A percentile compares a stretch with the other conserved stretches of the same genome.
phyloP scores from a whole-genome alignment of 2,329 filamentous ascomycete genomes.

The Sporothrix protearum region DNA sequence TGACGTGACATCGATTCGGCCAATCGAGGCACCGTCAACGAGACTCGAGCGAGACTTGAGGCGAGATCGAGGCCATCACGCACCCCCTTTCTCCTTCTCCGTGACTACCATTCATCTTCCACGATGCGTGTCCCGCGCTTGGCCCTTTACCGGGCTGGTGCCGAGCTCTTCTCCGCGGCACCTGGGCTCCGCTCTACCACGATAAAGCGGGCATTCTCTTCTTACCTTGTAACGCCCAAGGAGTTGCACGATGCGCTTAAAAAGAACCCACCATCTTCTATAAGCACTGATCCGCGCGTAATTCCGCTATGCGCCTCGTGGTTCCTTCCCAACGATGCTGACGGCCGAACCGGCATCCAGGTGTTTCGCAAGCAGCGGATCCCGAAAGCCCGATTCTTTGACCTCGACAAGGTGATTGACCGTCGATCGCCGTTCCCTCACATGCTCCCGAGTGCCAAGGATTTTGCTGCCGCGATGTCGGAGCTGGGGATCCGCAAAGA shows the following conservation, averaged over 20 bases:
- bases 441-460: slow-evolving; percentile 81
- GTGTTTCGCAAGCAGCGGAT: slow-evolving; percentile 81
- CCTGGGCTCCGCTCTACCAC: slow-evolving; percentile 29
- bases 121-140: slow-evolving; percentile 42
- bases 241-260: slow-evolving; percentile 78
- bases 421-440: slow-evolving; percentile 86
- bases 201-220: slow-evolving; percentile 59
- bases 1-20: no score
- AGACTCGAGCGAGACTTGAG: not conserved
- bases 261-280: slow-evolving; percentile 73
- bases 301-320: slow-evolving; percentile 89
- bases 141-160: slow-evolving; percentile 39
- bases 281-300: slow-evolving; percentile 76
- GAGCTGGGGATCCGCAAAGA: slow-evolving; percentile 80
- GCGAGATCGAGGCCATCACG: not conserved
- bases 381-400: slow-evolving; percentile 89
- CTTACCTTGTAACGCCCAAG: slow-evolving; percentile 80
- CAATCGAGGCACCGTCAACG: no score
- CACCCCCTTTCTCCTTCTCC: not conserved
- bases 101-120: not conserved
- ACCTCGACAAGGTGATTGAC: slow-evolving; percentile 89
- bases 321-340: slow-evolving; percentile 86
- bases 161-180: slow-evolving; percentile 35
- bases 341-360: slow-evolving; percentile 70
- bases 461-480: slow-evolving; percentile 85